Evolutionary conservation across 176 grass and related monocot species (phyloP).

Genomic region (Oryza australiensis): DNA sequence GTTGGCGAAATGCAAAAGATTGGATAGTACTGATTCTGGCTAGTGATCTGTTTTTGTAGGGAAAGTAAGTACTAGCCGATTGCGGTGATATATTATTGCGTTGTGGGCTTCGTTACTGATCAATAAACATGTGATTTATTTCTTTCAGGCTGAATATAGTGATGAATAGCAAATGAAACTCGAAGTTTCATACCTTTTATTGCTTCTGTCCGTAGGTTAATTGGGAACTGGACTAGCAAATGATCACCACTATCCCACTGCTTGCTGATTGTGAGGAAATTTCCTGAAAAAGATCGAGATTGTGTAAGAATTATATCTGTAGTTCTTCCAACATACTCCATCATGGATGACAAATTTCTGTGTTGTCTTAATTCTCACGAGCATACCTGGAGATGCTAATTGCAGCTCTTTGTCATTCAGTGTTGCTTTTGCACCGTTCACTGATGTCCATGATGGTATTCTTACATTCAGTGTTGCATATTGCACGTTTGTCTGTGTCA

Average conservation of each 20-base stretch:
- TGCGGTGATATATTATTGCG: not conserved
- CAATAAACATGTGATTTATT: not conserved
- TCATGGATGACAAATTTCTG: not conserved
- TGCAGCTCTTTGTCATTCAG: slow-evolving; percentile 62
- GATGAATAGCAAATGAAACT: not conserved
- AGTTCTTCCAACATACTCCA: not conserved
- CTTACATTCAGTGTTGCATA: slow-evolving; percentile 64
- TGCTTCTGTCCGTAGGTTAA: slow-evolving; percentile 64
- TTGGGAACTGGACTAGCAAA: slow-evolving; percentile 53
- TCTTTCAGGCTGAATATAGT: not conserved
- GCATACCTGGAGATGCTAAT: slow-evolving; percentile 62
- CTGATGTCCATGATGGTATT: slow-evolving; percentile 81
- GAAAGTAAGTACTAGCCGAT: not conserved
- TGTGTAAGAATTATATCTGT: not conserved
- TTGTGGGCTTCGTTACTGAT: not conserved
- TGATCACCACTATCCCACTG: slow-evolving; percentile 67
- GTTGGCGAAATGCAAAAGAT: not conserved
- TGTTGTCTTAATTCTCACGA: not conserved
- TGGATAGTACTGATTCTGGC: not conserved
- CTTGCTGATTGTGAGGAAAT: slow-evolving; percentile 61
- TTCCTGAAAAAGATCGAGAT: slow-evolving; percentile 47
- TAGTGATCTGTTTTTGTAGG: not conserved
- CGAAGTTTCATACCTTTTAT: slow-evolving; percentile 65
- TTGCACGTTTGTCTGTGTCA: slow-evolving; percentile 45
- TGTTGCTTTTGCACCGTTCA: slow-evolving; percentile 48